phyloP scores from a whole-genome alignment of 2,329 filamentous ascomycete genomes.

The Stemphylium beticola region DNA sequence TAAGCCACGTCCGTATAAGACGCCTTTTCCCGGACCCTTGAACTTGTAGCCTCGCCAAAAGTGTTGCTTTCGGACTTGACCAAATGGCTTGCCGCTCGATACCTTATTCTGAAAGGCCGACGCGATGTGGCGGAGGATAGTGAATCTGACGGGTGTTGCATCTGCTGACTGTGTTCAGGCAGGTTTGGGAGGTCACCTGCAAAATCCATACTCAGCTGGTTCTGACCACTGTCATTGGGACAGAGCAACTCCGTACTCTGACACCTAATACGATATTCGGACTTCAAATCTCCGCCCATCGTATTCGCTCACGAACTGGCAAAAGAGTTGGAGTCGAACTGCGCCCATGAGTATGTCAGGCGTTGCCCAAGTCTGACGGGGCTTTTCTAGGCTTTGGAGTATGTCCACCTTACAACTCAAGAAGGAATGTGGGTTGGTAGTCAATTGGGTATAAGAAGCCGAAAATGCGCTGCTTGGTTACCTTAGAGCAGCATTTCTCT shows the following conservation, averaged over 20 bases:
- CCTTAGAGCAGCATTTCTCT: constrained; percentile 6
- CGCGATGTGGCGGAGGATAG: not conserved
- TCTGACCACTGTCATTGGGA: not conserved
- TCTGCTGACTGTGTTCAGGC: too few relatives aligned
- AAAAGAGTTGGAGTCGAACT: not conserved
- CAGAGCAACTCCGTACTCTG: not conserved
- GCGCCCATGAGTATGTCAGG: not conserved
- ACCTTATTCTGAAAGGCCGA: not conserved
- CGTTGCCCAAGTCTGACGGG: not conserved
- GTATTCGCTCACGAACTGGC: not conserved
- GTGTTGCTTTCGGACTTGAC: not conserved
- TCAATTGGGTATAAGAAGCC: constrained; percentile 3
- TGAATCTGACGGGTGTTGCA: not conserved
- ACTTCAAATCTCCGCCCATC: constrained; percentile 5
- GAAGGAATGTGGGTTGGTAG: not conserved
- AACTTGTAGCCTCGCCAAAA: not conserved
- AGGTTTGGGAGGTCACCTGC: too few relatives aligned
- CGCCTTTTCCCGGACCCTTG: not conserved
- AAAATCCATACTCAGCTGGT: too few relatives aligned
- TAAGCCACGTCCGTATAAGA: not conserved
- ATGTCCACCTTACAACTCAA: not conserved
- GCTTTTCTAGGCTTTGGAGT: not conserved
- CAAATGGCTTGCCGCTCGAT: not conserved
- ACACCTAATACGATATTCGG: not conserved
- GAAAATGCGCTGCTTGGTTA: not conserved